Evolutionary conservation across 768 basidiomycete genomes (phyloP).

Genomic region (Kwoniella dejecticola): DNA sequence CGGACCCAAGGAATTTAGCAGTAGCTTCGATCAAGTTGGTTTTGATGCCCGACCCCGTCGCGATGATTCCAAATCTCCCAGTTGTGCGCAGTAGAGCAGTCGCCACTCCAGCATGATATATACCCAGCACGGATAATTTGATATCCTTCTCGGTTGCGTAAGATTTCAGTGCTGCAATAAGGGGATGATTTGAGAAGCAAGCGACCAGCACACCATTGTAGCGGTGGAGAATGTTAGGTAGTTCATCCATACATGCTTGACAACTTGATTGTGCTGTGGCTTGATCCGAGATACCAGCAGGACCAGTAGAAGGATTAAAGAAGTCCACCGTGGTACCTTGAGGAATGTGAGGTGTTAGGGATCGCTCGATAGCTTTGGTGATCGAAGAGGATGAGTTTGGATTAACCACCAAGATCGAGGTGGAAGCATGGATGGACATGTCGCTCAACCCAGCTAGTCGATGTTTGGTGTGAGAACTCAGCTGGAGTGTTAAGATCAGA

Average conservation of each 20-base stretch:
- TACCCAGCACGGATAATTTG: conserved; percentile 25
- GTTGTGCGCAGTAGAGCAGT: conserved; percentile 25
- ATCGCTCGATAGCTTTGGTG: conserved; percentile 23
- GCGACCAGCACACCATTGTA: conserved; percentile 26
- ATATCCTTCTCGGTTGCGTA: not conserved
- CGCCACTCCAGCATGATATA: conserved; percentile 33
- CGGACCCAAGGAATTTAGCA: conserved; percentile 25
- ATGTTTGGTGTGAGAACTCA: too few species aligned
- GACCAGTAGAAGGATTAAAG: conserved; percentile 33
- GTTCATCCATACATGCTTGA: conserved; percentile 31
- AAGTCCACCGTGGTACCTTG: conserved; percentile 14
- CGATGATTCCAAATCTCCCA: conserved; percentile 30
- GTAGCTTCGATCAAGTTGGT: conserved; percentile 25
- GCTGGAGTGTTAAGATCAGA: too few species aligned
- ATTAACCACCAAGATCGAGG: conserved; percentile 30
- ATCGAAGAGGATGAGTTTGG: conserved; percentile 39
- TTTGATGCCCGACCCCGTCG: conserved; percentile 31
- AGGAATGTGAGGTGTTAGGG: conserved; percentile 16
- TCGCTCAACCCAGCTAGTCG: too few species aligned
- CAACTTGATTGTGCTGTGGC: conserved; percentile 23
- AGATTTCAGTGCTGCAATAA: conserved; percentile 19
- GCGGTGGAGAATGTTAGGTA: not conserved
- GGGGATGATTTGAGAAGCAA: conserved; percentile 39
- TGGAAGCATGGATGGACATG: not conserved
- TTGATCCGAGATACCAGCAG: conserved; percentile 30